Percentiles rank a stretch among this genome's conserved stretches.
Conservation (phyloP, 306 rosid genomes). For the Lathyrus aphaca region DNA sequence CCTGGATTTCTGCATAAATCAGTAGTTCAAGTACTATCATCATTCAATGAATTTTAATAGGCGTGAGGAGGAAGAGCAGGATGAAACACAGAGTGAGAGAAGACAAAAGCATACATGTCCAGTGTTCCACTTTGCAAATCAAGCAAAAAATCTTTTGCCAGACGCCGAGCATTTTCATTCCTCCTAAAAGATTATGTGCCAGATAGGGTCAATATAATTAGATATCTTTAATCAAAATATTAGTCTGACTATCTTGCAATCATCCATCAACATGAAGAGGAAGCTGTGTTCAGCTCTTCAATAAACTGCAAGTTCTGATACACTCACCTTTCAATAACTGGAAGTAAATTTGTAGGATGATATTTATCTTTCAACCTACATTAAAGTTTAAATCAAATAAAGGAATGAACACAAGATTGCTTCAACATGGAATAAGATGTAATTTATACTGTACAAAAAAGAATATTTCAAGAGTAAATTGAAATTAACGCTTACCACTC, state of each 20-base stretch:
- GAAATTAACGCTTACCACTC: constrained; percentile 65
- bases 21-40: constrained; percentile 29
- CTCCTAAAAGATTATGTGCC: constrained; percentile 65
- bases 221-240: constrained; percentile 20
- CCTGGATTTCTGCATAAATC: constrained; percentile 71
- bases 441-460: constrained; percentile 3
- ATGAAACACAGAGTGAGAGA: not conserved
- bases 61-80: constrained; percentile 16
- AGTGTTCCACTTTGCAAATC: constrained; percentile 91
- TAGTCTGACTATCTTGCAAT: constrained; percentile 10
- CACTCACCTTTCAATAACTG: constrained; percentile 87
- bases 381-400: constrained; percentile 36
- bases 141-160: constrained; percentile 84
- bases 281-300: constrained; percentile 18
- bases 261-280: constrained; percentile 28
- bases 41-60: constrained; percentile 17
- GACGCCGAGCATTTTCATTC: constrained; percentile 81
- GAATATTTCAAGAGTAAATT: constrained; percentile 20
- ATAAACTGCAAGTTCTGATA: constrained; percentile 15
- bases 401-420: constrained; percentile 29
- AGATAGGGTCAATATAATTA: constrained; percentile 24
- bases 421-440: constrained; percentile 44
- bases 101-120: constrained; percentile 66
- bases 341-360: constrained; percentile 89
- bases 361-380: constrained; percentile 94